phyloP scores from a whole-genome alignment of 2,329 filamentous ascomycete species.

The Exophiala phaeomuriformis region DNA sequence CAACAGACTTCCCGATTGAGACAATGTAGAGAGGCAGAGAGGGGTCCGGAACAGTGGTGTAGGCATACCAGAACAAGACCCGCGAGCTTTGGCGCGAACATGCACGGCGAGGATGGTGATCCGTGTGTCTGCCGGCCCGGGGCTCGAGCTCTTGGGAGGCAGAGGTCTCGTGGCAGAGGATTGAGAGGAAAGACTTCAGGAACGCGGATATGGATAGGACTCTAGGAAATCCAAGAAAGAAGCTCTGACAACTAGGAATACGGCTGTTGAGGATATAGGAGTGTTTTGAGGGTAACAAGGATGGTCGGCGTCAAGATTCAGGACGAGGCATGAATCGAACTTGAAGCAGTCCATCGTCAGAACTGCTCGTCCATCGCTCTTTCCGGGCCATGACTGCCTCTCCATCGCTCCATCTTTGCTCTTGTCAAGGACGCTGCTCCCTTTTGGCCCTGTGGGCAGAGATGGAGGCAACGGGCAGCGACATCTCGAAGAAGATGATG shows the following conservation, averaged over 20 bases:
- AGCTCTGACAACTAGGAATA: constrained; percentile 2
- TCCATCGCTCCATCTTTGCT: not conserved
- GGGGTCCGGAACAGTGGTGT: not conserved
- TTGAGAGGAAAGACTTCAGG: not conserved
- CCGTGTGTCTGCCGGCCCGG: constrained; percentile 8
- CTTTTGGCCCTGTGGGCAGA: not conserved
- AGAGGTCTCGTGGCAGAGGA: not conserved
- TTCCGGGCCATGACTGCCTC: not conserved
- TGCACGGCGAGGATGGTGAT: constrained; percentile 18
- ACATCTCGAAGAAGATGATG: not conserved
- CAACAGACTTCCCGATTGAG: constrained; percentile 22
- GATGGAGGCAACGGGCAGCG: not conserved
- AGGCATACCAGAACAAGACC: constrained; percentile 20
- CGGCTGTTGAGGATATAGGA: not conserved
- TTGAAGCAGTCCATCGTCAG: not conserved
- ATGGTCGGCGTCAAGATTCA: not conserved
- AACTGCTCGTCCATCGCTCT: not conserved
- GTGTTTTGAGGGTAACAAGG: not conserved
- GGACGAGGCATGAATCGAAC: not conserved
- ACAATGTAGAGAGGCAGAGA: constrained; percentile 1
- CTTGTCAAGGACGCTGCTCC: not conserved
- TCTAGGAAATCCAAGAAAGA: not conserved
- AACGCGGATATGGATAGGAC: not conserved
- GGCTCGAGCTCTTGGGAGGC: constrained; percentile 11
- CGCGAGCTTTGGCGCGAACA: constrained; percentile 10